Evolutionary conservation across 1,284 basidiomycete genomes (phyloP).

Genomic region (Melampsora abietis-canadensis): DNA sequence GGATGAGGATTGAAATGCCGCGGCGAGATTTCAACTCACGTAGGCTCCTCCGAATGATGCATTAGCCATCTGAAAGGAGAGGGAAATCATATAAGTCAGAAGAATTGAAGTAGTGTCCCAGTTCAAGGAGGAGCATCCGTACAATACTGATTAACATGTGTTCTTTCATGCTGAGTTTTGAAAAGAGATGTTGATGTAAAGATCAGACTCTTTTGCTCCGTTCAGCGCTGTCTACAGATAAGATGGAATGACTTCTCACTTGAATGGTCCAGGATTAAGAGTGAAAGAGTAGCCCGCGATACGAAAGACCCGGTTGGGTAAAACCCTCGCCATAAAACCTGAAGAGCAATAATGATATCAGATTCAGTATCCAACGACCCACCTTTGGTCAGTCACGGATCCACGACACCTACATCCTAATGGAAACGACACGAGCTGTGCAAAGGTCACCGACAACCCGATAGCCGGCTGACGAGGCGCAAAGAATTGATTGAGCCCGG

Average conservation of each 20-base stretch:
- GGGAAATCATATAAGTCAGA: neutral
- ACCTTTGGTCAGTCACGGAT: no score
- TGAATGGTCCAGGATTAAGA: slow-evolving; percentile 43
- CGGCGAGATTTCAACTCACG: slow-evolving; percentile 5
- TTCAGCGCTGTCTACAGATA: neutral
- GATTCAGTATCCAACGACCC: neutral
- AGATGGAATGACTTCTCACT: slow-evolving; percentile 11
- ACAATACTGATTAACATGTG: slow-evolving; percentile 43
- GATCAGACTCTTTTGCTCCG: neutral
- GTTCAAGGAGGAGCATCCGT: neutral
- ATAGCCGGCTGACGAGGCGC: slow-evolving; percentile 27
- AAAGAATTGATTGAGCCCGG: slow-evolving; percentile 38
- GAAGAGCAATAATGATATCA: neutral
- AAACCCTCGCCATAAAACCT: slow-evolving; percentile 34
- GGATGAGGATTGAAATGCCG: neutral
- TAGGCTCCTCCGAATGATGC: slow-evolving; percentile 42
- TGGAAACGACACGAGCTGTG: slow-evolving; percentile 38
- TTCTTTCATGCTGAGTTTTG: slow-evolving; percentile 29
- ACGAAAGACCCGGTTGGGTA: slow-evolving; percentile 8
- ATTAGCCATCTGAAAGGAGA: slow-evolving; percentile 29
- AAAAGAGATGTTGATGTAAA: neutral
- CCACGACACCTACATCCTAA: slow-evolving; percentile 23
- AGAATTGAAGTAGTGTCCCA: neutral
- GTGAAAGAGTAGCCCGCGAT: slow-evolving; percentile 15
- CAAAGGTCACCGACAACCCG: slow-evolving; percentile 32